phyloP scores from a whole-genome alignment of 1,284 basidiomycete species.

The Microbotryum scabiosae region DNA sequence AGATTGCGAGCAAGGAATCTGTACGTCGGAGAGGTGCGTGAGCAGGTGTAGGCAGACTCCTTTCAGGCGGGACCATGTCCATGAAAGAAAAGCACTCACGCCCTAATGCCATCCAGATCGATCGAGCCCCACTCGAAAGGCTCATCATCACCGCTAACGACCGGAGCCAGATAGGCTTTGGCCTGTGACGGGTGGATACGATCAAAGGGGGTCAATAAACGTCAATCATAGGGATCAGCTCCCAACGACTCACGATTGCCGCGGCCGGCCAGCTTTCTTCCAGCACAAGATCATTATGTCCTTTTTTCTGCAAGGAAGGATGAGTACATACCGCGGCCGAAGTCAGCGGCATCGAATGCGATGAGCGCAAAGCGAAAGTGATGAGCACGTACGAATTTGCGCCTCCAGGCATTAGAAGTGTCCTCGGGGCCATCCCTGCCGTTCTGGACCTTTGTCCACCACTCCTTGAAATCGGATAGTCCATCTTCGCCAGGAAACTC shows the following conservation, averaged over 20 bases:
- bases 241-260: conserved; percentile 56
- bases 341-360: not conserved
- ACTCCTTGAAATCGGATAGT: conserved; percentile 75
- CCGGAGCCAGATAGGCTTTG: conserved; percentile 86
- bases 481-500: conserved; percentile 82
- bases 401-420: conserved; percentile 64
- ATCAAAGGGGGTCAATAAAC: not conserved
- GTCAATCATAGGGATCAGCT: not conserved
- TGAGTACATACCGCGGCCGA: not conserved
- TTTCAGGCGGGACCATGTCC: not conserved
- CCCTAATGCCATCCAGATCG: conserved; percentile 79
- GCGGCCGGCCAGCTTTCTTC: conserved; percentile 79
- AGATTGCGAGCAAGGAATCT: conserved; percentile 80
- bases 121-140: conserved; percentile 96
- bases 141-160: conserved; percentile 82
- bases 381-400: conserved; percentile 62
- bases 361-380: not conserved
- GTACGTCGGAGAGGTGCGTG: not conserved
- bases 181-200: conserved; percentile 47
- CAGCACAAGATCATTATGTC: conserved; percentile 74
- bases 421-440: conserved; percentile 69
- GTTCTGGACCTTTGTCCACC: conserved; percentile 92
- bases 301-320: conserved; percentile 63
- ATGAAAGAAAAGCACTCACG: conserved; percentile 47
- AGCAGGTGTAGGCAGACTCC: not conserved